phyloP scores from a whole-genome alignment of 345 rosid genomes.

The Acer negundo region DNA sequence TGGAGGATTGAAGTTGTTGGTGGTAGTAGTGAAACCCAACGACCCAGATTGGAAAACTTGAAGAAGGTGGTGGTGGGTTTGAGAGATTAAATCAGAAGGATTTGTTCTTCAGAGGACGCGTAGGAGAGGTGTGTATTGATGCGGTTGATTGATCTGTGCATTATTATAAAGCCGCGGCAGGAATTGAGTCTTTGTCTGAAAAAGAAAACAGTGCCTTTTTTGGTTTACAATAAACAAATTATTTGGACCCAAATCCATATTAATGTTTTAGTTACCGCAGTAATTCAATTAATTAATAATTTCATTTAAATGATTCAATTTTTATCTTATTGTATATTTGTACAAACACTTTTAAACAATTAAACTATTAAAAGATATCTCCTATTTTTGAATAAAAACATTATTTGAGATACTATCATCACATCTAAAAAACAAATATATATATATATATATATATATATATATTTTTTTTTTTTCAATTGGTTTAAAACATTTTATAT shows the following conservation, averaged over 20 bases:
- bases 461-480: too few species aligned
- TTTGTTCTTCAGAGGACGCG: neutral
- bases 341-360: too few species aligned
- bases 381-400: too few species aligned
- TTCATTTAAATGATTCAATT: too few species aligned
- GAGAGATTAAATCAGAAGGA: neutral
- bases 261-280: neutral
- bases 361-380: too few species aligned
- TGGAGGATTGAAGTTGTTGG: conserved; percentile 21
- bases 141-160: neutral
- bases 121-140: neutral
- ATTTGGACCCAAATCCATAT: neutral
- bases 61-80: conserved; percentile 11
- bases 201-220: neutral
- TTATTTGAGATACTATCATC: too few species aligned
- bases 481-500: too few species aligned
- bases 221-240: neutral
- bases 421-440: too few species aligned
- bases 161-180: conserved; percentile 19
- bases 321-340: too few species aligned
- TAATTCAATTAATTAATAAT: neutral
- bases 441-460: too few species aligned
- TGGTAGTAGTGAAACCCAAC: conserved; percentile 34
- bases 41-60: conserved; percentile 16
- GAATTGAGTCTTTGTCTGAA: conserved; percentile 27